Evolutionary conservation across 2,329 filamentous ascomycete genomes (phyloP), one percentile per base, ranked within the genome.

Genomic region (Sclerotinia minor): DNA sequence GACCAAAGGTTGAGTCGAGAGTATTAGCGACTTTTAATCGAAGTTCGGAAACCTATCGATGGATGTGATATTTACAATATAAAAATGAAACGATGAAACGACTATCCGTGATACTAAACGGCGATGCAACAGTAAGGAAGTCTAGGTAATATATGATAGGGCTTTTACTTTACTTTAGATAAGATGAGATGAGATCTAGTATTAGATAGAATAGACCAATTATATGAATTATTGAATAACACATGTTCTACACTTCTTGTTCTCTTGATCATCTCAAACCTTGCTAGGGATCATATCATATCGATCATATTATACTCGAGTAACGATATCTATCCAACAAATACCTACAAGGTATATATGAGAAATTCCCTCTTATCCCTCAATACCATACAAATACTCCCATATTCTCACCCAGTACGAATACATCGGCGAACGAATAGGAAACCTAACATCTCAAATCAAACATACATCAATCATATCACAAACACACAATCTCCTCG

Each of bases 131-230:
- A 3, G 29, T 50, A 21, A 61, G 19, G 58, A 11, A 29, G 45
- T 49, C 21, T 21, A 6, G 32, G 32, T 32, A 38, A 24, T 49
- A 50, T 61, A n/a, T 49, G 29, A 61, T 50, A 38, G 45, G 44
- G 59, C 45, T 61, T n/a, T n/a, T n/a, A n/a, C n/a, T n/a, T 38
- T 6, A 38, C 45, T 61, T 26, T 6, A 50, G 59, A 61, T 61
- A 61, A 61, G 59, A 61, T 61, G 45, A 61, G 59, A 61, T 61
- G 59, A 61, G 59, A 61, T 61, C 21, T 7, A 38, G 19, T 32
- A 49, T 50, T 6, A 2, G 21, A 38, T 35, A 2, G 21, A 38
- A 8, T 35, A 35, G 35, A 35, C 45, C 59, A 61, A 61, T 35
- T 8, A 35, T 35, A 35, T 35, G 1, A 35, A 8, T 35, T 35